Base-by-base conservation (phyloP, 2,329 filamentous ascomycete species). In the Rhynchosporium secalis region DNA sequence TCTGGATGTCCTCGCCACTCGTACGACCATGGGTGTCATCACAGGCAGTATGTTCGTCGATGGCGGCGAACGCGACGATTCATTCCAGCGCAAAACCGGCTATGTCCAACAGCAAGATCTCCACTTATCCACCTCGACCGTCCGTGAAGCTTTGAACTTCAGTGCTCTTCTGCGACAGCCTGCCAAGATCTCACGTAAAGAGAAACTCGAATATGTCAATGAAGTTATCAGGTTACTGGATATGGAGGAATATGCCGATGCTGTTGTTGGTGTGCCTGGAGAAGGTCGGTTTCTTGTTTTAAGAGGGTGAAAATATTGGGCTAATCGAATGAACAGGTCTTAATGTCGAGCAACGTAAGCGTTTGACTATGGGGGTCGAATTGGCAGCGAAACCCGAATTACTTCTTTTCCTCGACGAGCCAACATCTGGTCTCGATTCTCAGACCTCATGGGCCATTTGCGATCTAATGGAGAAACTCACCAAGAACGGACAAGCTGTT, bases 81-180 rank as follows among this genome's bases (percentile, higher is more conserved):
- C 86, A 0, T 96, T 96, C 82, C 92, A 96, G 75, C 89, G 92
- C 66, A 95, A 94, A 78, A 96, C 91, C 66, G 92, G 92, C 48
- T 96, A 96, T 69, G 92, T 93, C 45, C 91, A 96, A 73, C 92
- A 96, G 75, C 91, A 96, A 74, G 92, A 96, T 83, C 82, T 96
- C 20, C 92, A 96, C 74, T 80, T 96, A 46, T 81, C 87, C 48
- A 96, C 92, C 0, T 86, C 88, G 0, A 96, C 92, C 0, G 92
- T 96, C 38, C 87, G 93, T 64, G 93, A 97, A 76, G 92, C 92
- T 10, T 81, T 97, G 43, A 86, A 85, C 70, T 97, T 97, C 76
- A 92, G 87, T 71, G 93, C 93, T n/a, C 75, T 94, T 7, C 87
- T 97, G 49, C 89, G 93, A 65, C 93, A 96, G 73, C 92, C 93